Conservation (phyloP, 2,329 filamentous ascomycete species). For the Claviceps maximensis region DNA sequence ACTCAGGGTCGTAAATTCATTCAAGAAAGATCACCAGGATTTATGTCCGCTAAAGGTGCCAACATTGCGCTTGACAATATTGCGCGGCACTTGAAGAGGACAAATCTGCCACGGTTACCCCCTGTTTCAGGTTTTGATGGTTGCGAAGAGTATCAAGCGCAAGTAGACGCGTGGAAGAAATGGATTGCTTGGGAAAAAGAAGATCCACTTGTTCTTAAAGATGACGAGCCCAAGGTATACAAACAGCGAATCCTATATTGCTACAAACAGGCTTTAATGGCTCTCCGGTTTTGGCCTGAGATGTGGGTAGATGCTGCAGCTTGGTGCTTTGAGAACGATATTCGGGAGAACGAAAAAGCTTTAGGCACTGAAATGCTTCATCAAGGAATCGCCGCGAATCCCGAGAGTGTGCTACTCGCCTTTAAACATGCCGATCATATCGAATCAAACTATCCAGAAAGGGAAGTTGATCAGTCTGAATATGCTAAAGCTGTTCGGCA, state of each 20-base stretch:
- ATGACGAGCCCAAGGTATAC: constrained; percentile 64
- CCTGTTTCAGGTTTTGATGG: constrained; percentile 79
- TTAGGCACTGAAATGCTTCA: constrained; percentile 63
- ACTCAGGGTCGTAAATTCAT: constrained; percentile 81
- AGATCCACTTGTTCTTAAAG: constrained; percentile 74
- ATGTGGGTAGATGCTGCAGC: constrained; percentile 92
- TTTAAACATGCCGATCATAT: constrained; percentile 83
- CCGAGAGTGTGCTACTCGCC: constrained; percentile 81
- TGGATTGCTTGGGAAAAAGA: constrained; percentile 96
- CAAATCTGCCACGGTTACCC: constrained; percentile 66
- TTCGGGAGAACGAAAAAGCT: constrained; percentile 46
- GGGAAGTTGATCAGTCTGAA: constrained; percentile 64
- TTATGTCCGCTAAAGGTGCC: constrained; percentile 91
- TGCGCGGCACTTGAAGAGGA: constrained; percentile 60
- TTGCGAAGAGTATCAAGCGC: constrained; percentile 67
- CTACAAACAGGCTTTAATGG: constrained; percentile 90
- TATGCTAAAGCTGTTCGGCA: constrained; percentile 69
- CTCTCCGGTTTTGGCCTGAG: constrained; percentile 85
- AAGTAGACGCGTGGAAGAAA: constrained; percentile 79
- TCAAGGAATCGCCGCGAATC: constrained; percentile 77
- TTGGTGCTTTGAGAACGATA: constrained; percentile 73
- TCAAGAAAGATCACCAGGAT: constrained; percentile 80
- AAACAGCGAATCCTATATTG: constrained; percentile 73
- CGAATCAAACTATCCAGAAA: constrained; percentile 62
- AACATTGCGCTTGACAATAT: constrained; percentile 86